phyloP scores from a whole-genome alignment of 768 basidiomycete species.

The Lyophyllum atratum region DNA sequence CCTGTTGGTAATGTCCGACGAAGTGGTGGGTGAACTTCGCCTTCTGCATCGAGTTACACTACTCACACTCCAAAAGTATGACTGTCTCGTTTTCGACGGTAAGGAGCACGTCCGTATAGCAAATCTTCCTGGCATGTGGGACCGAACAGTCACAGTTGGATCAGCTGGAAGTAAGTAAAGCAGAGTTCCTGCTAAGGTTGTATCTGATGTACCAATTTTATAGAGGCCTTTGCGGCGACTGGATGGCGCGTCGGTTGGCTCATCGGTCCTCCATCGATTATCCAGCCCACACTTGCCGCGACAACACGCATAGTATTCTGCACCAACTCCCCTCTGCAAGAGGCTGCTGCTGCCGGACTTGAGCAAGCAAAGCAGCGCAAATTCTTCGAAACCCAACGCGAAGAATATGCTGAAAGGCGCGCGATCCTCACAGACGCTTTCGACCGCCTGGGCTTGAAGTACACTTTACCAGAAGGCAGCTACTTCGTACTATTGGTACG shows the following conservation, averaged over 20 bases:
- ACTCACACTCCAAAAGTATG: conserved; percentile 61
- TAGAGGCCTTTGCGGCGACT: conserved; percentile 95
- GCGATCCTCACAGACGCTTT: conserved; percentile 76
- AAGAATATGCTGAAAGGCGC: conserved; percentile 82
- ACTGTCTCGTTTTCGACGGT: conserved; percentile 86
- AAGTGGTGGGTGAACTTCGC: conserved; percentile 70
- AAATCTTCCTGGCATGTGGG: conserved; percentile 97
- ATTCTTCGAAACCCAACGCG: conserved; percentile 78
- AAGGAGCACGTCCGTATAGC: conserved; percentile 93
- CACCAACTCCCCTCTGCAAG: conserved; percentile 92
- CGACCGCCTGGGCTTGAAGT: conserved; percentile 80
- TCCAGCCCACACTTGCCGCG: conserved; percentile 85
- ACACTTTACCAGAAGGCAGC: conserved; percentile 85
- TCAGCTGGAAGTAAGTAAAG: conserved; percentile 85
- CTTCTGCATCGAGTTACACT: conserved; percentile 1
- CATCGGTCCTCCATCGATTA: conserved; percentile 82
- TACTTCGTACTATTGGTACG: conserved; percentile 86
- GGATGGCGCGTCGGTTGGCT: conserved; percentile 99
- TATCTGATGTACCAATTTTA: conserved; percentile 1
- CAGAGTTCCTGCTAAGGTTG: background rate
- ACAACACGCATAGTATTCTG: conserved; percentile 95
- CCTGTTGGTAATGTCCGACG: conserved; percentile 90
- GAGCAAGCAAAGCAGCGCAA: conserved; percentile 71
- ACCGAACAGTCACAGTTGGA: conserved; percentile 92
- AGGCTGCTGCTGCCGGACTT: conserved; percentile 88